These are phyloP conservation scores for Coemansia sp. DNA, from an alignment of 192 early-diverging fungal species.

Conservation along the genomic window DNA sequence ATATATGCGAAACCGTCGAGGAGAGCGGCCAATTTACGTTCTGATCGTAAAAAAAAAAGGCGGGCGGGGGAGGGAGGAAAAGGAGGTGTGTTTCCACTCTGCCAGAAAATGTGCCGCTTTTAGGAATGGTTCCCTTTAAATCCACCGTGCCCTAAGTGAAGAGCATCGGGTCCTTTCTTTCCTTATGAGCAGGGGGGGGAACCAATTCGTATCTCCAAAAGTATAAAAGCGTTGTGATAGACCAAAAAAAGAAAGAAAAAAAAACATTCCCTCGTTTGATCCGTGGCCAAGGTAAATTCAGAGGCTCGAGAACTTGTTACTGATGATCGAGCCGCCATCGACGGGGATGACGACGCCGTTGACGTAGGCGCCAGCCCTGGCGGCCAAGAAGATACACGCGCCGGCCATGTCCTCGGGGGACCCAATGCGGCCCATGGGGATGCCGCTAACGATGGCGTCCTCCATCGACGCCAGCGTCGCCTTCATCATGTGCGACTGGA, in stretches of 20 bases:
- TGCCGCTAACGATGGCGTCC: constrained; percentile 54
- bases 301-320: constrained; percentile 24
- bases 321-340: constrained; percentile 69
- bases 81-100: constrained; percentile 3
- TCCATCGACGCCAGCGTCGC: constrained; percentile 57
- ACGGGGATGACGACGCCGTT: constrained; percentile 80
- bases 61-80: not conserved
- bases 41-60: not conserved
- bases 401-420: constrained; percentile 84
- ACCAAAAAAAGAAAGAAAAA: no score
- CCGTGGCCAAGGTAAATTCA: not conserved
- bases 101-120: constrained; percentile 2
- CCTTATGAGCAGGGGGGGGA: no score
- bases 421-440: constrained; percentile 80
- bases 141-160: not conserved
- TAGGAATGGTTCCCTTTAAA: not conserved
- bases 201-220: no score
- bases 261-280: no score
- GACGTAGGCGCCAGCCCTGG: constrained; percentile 73
- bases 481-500: constrained; percentile 78
- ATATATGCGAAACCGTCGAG: not conserved
- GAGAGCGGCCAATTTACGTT: not conserved
- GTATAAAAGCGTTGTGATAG: no score
- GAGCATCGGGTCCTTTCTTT: no score
- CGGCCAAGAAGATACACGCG: constrained; percentile 74